Conservation (phyloP, 768 basidiomycete genomes). For the Naganishia kalamii region DNA sequence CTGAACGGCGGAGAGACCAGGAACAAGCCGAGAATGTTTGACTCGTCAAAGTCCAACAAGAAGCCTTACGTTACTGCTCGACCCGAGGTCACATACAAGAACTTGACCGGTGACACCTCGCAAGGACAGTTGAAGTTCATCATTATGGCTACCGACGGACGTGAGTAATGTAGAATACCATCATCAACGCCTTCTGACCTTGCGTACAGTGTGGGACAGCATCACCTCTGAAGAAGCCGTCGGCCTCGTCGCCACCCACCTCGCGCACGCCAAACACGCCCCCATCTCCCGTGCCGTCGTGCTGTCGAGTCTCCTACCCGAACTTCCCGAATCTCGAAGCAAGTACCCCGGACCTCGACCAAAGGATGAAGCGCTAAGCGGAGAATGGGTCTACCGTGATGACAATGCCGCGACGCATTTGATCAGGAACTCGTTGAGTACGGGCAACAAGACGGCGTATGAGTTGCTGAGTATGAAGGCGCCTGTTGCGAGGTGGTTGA, state of each 20-base stretch:
- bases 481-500: conserved; percentile 34
- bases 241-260: conserved; percentile 38
- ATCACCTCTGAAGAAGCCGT: conserved; percentile 45
- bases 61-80: conserved; percentile 43
- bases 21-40: conserved; percentile 11
- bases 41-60: conserved; percentile 3
- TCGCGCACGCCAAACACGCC: conserved; percentile 30
- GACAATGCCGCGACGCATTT: conserved; percentile 44
- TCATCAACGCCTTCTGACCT: not conserved
- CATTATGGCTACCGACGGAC: conserved; percentile 44
- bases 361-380: not conserved
- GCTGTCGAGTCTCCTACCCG: conserved; percentile 14
- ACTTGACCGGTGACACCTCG: conserved; percentile 20
- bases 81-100: conserved; percentile 41
- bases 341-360: conserved; percentile 14
- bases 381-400: conserved; percentile 41
- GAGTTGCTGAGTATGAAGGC: conserved; percentile 40
- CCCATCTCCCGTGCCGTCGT: conserved; percentile 36
- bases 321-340: not conserved
- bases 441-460: conserved; percentile 31
- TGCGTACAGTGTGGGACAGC: conserved; percentile 40
- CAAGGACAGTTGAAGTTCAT: conserved; percentile 41
- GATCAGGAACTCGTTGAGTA: conserved; percentile 41
- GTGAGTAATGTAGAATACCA: conserved; percentile 29
- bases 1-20: not conserved